Conservation (phyloP, 352 stramenopile species). For the Pythium rishiriense region DNA sequence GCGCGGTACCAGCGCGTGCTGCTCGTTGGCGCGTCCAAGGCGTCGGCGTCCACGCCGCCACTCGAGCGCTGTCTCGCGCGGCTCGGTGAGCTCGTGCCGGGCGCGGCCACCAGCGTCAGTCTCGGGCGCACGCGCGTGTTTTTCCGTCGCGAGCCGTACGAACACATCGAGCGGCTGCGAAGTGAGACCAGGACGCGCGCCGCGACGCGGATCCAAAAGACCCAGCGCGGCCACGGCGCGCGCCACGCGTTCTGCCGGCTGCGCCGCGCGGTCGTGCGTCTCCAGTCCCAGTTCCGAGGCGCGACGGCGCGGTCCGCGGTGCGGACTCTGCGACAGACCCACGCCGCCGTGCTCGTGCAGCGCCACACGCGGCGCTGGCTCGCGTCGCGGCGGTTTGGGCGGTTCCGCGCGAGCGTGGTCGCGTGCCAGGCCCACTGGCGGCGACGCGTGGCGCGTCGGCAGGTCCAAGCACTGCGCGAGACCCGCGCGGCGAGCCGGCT, state of each 20-base stretch:
- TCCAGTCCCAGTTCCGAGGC: slow-evolving; percentile 51
- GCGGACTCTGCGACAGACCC: slow-evolving; percentile 42
- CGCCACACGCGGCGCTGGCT: slow-evolving; percentile 41
- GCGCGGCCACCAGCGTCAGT: slow-evolving; percentile 39
- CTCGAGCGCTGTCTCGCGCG: slow-evolving; percentile 19
- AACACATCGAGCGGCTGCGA: slow-evolving; percentile 86
- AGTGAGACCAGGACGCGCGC: slow-evolving; percentile 33
- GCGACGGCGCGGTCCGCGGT: slow-evolving; percentile 36
- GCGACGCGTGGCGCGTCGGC: slow-evolving; percentile 33
- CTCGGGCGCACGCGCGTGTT: slow-evolving; percentile 94
- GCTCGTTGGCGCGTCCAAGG: slow-evolving; percentile 16
- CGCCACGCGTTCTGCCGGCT: slow-evolving; percentile 40
- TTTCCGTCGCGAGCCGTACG: slow-evolving; percentile 92
- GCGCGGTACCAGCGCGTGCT: slow-evolving; percentile 63
- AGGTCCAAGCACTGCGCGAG: slow-evolving; percentile 47
- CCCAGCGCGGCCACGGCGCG: slow-evolving; percentile 46
- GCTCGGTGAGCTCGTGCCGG: slow-evolving; percentile 10
- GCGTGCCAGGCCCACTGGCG: slow-evolving; percentile 53
- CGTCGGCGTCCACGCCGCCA: not conserved
- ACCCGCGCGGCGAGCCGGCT: slow-evolving; percentile 44
- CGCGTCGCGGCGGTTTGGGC: slow-evolving; percentile 30
- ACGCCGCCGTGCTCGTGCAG: slow-evolving; percentile 44
- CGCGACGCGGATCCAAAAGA: slow-evolving; percentile 54
- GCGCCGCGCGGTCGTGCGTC: slow-evolving; percentile 33
- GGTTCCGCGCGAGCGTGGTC: slow-evolving; percentile 43